Evolutionary conservation across 805 yeast species (phyloP), one percentile per base, ranked within the genome.

Genomic region (Danielia oregonensis): DNA sequence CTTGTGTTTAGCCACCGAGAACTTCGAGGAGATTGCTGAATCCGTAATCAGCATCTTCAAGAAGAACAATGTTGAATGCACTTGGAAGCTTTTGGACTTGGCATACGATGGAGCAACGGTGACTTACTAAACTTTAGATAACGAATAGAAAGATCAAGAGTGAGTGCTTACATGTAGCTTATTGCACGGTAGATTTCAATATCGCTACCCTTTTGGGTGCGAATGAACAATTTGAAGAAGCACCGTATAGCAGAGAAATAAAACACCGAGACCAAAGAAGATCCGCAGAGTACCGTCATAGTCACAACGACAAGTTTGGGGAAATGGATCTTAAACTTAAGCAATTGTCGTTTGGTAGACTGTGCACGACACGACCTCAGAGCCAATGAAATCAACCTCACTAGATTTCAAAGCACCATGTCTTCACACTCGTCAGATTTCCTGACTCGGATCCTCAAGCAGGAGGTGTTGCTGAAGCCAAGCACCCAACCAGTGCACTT

Each of bases 81-180:
- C 72, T 21, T 89, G 96, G 95, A 79, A 83, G 56, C 61, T 93
- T 31, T 72, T 93, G 34, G 89, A 82, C 40, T 81, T 86, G 26
- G 97, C 97, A 2, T 70, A 77, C 49, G 95, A 87, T 11, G 98
- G 97, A 43, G 93, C 96, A 13, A 61, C 68, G 11, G 82, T 82
- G 8, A 53, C 52, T 12, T 23, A 29, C 19, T 12, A 24, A 26
- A 3, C 11, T 8, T 6, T 17, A 26, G n/a, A n/a, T n/a, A n/a
- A n/a, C n/a, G n/a, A n/a, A n/a, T n/a, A n/a, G n/a, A n/a, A n/a
- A n/a, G n/a, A n/a, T n/a, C n/a, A n/a, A n/a, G n/a, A n/a, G n/a
- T n/a, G n/a, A n/a, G n/a, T n/a, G n/a, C n/a, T n/a, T n/a, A n/a
- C n/a, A n/a, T n/a, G n/a, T n/a, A n/a, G n/a, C n/a, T n/a, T n/a